Base-by-base conservation (phyloP, 352 stramenopile species). In the Globisporangium emineosum region DNA sequence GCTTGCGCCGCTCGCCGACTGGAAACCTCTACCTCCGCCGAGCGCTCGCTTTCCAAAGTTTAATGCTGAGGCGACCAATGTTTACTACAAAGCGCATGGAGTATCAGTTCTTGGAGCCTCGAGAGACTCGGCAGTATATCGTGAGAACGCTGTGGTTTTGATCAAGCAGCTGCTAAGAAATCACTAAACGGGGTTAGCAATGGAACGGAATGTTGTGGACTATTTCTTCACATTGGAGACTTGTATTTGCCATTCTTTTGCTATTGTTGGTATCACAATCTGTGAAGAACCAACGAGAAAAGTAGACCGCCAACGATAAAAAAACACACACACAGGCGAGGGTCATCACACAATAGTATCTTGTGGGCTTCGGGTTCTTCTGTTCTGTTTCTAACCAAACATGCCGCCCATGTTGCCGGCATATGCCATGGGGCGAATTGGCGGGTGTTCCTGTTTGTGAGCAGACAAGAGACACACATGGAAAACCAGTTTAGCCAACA, bases 361-460 rank as follows among this genome's bases (percentile, higher is more conserved):
- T 47, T 47, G 8, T 6, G 40, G 10, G 40, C 40, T 12, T 45
- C 4, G 33, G 13, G 5, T 15, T 45, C 21, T 40, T n/a, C 29
- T 25, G 25, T 7, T 25, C n/a, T 29, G 29, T 59, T 17, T 43
- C 67, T 89, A 94, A 54, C 84, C 81, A 66, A 96, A 96, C 83
- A 96, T 93, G 60, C 85, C 83, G 56, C 87, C 87, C 87, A 96
- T 96, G 78, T 96, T 96, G 72, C 86, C 86, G 32, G 88, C 88
- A 67, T 96, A 96, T 59, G 88, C 88, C 88, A 96, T 96, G 30
- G 88, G 88, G 58, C 86, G 82, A 64, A 96, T 96, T 10, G 88
- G 88, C 21, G 88, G 88, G 70, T 96, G 88, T 66, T 96, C 87
- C 86, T 94, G 60, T 55, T 5, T 12, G 7, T 19, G 32, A 21